These are phyloP conservation scores for Blastocystis sp. DNA, from an alignment of 352 stramenopile species.

Conservation along the genomic window DNA sequence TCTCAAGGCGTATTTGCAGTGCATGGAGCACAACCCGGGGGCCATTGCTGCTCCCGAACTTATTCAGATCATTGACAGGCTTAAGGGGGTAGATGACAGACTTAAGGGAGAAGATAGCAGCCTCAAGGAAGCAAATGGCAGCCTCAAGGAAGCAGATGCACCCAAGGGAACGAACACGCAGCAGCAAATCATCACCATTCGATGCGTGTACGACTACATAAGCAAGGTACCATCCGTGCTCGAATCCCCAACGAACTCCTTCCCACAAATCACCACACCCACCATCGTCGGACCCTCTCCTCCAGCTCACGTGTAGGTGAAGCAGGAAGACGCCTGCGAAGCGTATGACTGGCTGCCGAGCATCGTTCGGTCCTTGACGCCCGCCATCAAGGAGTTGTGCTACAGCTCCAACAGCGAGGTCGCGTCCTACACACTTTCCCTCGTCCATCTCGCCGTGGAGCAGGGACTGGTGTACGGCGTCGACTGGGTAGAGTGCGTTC, in stretches of 20 bases:
- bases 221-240: not conserved
- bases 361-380: not conserved
- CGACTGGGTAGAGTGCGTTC: not conserved
- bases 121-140: too few relatives aligned
- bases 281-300: too few relatives aligned
- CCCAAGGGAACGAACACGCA: not conserved
- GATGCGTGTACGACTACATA: not conserved
- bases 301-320: not conserved
- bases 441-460: not conserved
- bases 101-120: too few relatives aligned
- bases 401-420: not conserved
- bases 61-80: not conserved
- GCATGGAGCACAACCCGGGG: conserved; percentile 21
- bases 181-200: not conserved
- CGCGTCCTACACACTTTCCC: not conserved
- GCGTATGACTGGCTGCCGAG: conserved; percentile 37
- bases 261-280: not conserved
- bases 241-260: not conserved
- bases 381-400: not conserved
- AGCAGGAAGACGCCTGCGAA: not conserved
- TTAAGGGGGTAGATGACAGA: too few relatives aligned
- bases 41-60: not conserved
- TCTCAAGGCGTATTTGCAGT: conserved; percentile 1
- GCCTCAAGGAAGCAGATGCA: too few relatives aligned
- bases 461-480: conserved; percentile 31